Evolutionary conservation across 768 basidiomycete genomes (phyloP).

Genomic region (Tricholoma sp.): DNA sequence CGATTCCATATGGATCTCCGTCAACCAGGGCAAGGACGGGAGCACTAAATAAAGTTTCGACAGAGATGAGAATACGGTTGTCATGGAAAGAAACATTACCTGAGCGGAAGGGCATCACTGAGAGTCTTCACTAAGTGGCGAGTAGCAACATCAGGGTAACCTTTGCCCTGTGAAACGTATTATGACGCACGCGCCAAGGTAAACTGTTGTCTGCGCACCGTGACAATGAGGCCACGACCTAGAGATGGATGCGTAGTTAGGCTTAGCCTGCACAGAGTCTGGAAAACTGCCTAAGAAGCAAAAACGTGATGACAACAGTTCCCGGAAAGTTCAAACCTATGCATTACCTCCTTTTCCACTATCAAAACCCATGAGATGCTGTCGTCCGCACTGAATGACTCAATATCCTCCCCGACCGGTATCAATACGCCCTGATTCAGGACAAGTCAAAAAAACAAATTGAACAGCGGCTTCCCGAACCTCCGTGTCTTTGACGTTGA

Average conservation of each 20-base stretch:
- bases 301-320: background rate
- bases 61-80: background rate
- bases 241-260: constrained; percentile 45
- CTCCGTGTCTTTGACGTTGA: constrained; percentile 54
- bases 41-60: constrained; percentile 39
- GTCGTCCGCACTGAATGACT: constrained; percentile 48
- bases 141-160: constrained; percentile 93
- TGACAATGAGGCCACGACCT: constrained; percentile 71
- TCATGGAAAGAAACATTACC: constrained; percentile 31
- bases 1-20: constrained; percentile 87
- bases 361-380: constrained; percentile 74
- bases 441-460: background rate
- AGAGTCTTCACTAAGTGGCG: constrained; percentile 76
- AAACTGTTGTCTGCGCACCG: constrained; percentile 40
- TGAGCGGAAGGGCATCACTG: constrained; percentile 54
- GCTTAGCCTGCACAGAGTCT: constrained; percentile 63
- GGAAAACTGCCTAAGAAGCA: constrained; percentile 81
- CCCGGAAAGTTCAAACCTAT: background rate
- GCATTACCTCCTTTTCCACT: constrained; percentile 85
- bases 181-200: background rate
- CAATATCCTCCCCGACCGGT: constrained; percentile 70
- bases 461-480: constrained; percentile 27
- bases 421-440: constrained; percentile 62
- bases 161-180: constrained; percentile 68
- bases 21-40: constrained; percentile 82